A percentile compares a stretch with the other conserved stretches of the same genome.
Conservation (phyloP, 2,329 filamentous ascomycete species). For the Monosporascus sp. region DNA sequence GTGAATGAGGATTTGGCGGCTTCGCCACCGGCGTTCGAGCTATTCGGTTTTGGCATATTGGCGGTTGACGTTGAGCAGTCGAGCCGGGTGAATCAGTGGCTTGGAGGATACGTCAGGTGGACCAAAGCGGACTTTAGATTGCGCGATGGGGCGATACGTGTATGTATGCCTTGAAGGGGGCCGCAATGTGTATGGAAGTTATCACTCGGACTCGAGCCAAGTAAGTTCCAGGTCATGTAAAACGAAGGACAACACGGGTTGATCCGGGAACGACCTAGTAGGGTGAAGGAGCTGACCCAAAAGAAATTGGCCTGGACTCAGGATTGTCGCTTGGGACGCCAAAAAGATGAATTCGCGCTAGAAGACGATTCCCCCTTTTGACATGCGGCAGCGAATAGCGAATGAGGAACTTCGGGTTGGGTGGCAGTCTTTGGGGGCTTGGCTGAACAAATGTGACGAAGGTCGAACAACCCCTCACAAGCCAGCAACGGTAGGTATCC, state of each 20-base stretch:
- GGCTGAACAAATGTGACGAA: not conserved
- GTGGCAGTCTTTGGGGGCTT: not conserved
- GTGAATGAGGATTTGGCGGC: constrained; percentile 11
- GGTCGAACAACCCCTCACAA: not conserved
- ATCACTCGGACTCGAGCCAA: not conserved
- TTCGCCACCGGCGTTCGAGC: constrained; percentile 13
- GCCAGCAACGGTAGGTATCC: not conserved
- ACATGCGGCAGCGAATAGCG: not conserved
- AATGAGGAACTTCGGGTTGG: not conserved
- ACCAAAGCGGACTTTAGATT: not conserved
- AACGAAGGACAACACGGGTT: not conserved
- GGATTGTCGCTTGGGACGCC: not conserved
- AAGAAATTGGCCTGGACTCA: not conserved
- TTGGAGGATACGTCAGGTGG: not conserved
- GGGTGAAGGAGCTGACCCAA: not conserved
- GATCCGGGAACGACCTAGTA: not conserved
- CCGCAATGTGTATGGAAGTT: not conserved
- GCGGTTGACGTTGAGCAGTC: not conserved
- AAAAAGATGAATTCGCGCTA: not conserved
- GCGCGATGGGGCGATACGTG: not conserved
- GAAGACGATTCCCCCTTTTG: not conserved
- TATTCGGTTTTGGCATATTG: constrained; percentile 7
- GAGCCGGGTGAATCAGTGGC: not conserved
- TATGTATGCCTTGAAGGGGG: not conserved
- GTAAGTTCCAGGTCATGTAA: not conserved